Percentiles rank a stretch among this genome's conserved stretches.
Conservation (phyloP, 106 monocot species). For the Phalaenopsis equestris region DNA sequence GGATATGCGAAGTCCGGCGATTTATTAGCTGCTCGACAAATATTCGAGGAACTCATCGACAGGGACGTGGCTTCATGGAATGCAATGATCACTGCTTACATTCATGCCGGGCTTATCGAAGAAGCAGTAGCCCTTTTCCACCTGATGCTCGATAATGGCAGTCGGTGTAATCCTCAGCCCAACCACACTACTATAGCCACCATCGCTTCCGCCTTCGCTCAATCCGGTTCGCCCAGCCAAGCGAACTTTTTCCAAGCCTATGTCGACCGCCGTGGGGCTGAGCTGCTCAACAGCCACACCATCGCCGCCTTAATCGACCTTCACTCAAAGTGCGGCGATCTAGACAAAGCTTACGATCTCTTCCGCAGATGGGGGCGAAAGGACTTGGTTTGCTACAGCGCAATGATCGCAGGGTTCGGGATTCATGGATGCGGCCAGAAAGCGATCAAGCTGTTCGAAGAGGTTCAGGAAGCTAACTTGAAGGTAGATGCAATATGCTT, state of each 20-base stretch:
- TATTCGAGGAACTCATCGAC: constrained; percentile 13
- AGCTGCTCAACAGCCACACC: constrained; percentile 26
- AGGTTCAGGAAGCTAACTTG: background rate
- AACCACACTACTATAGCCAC: constrained; percentile 23
- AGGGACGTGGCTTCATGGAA: constrained; percentile 31
- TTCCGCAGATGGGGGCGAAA: constrained; percentile 18
- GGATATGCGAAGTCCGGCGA: constrained; percentile 21
- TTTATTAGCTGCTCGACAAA: constrained; percentile 12
- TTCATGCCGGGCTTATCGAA: constrained; percentile 9
- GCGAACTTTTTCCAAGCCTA: constrained; percentile 18
- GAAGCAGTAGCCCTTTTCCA: constrained; percentile 22
- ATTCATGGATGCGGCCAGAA: constrained; percentile 24
- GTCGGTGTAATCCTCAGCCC: constrained; percentile 6
- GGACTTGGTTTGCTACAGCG: constrained; percentile 26
- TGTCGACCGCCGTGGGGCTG: constrained; percentile 2
- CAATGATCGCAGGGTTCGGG: constrained; percentile 33
- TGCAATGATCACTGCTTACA: constrained; percentile 29
- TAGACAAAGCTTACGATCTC: constrained; percentile 13
- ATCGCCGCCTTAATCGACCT: constrained; percentile 24
- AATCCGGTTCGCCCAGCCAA: constrained; percentile 11
- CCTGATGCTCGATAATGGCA: background rate
- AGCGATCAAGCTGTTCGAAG: constrained; percentile 17
- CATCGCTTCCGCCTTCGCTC: constrained; percentile 22
- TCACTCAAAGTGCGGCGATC: constrained; percentile 27
- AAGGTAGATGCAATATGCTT: constrained; percentile 28